These are phyloP conservation scores for Arthrobotrys sinensis DNA, from an alignment of 2,329 filamentous ascomycete species.

Conservation along the genomic window DNA sequence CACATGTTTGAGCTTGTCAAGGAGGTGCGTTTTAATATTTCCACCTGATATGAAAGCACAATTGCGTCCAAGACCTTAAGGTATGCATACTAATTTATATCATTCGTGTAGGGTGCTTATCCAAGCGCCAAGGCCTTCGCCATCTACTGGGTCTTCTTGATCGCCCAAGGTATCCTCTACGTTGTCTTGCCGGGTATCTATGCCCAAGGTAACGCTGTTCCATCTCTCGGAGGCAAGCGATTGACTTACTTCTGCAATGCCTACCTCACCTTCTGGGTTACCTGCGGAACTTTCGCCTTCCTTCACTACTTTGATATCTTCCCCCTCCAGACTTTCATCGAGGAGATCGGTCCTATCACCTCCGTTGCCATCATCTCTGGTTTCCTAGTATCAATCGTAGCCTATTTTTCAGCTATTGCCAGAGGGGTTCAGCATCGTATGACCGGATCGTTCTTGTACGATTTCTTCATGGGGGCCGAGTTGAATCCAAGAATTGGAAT, in stretches of 20 bases:
- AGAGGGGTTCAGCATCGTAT: constrained; percentile 91
- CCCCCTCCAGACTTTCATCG: constrained; percentile 90
- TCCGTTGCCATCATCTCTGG: constrained; percentile 93
- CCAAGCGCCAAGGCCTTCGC: constrained; percentile 86
- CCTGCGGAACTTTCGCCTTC: constrained; percentile 78
- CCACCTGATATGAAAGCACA: neutral
- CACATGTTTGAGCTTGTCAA: constrained; percentile 82
- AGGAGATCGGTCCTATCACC: constrained; percentile 94
- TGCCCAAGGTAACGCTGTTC: constrained; percentile 88
- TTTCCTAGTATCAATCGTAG: constrained; percentile 84
- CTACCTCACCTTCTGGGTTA: constrained; percentile 88
- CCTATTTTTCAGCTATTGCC: constrained; percentile 85
- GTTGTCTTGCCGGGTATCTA: constrained; percentile 88
- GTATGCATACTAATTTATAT: neutral
- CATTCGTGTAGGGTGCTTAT: constrained; percentile 76
- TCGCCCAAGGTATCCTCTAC: constrained; percentile 88
- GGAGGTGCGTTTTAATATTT: constrained; percentile 68
- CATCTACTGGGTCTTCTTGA: constrained; percentile 94
- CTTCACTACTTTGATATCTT: constrained; percentile 89
- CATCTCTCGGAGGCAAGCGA: constrained; percentile 85
- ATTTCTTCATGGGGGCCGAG: constrained; percentile 93
- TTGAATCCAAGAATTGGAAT: constrained; percentile 87
- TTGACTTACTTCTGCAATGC: constrained; percentile 95
- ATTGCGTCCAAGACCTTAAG: neutral
- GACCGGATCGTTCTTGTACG: constrained; percentile 85